Evolutionary conservation across 106 monocot genomes (phyloP).

Genomic region (Apostasia ramifera): DNA sequence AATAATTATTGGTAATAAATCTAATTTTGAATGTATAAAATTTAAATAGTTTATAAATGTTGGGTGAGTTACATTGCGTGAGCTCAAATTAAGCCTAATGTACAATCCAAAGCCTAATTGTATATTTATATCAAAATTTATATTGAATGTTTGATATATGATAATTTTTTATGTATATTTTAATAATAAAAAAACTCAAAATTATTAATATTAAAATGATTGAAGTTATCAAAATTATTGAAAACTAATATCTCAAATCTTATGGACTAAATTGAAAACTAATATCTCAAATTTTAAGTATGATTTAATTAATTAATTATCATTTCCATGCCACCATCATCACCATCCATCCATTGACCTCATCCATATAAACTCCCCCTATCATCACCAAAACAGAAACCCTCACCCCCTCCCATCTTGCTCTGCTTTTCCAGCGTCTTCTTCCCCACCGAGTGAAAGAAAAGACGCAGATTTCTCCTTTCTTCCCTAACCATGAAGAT

Average conservation of each 20-base stretch:
- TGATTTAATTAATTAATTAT: background rate
- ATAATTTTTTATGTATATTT: no score
- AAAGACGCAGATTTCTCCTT: background rate
- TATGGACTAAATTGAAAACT: background rate
- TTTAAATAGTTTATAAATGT: no score
- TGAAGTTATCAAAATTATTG: background rate
- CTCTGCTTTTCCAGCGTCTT: background rate
- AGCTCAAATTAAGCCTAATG: no score
- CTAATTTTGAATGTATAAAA: no score
- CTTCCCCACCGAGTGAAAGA: background rate
- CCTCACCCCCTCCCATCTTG: background rate
- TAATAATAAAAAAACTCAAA: background rate
- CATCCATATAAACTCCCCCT: background rate
- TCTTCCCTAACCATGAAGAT: constrained; percentile 10
- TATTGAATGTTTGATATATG: no score
- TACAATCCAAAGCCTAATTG: no score
- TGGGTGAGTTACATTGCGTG: no score
- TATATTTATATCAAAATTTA: no score
- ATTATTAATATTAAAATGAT: background rate
- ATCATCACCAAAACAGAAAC: constrained; percentile 4
- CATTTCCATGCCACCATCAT: constrained; percentile 6
- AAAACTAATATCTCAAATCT: background rate
- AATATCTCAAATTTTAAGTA: background rate
- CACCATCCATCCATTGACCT: background rate
- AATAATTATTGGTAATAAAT: no score